Base-by-base conservation (phyloP, 1,284 basidiomycete species). In the Malassezia nana region DNA sequence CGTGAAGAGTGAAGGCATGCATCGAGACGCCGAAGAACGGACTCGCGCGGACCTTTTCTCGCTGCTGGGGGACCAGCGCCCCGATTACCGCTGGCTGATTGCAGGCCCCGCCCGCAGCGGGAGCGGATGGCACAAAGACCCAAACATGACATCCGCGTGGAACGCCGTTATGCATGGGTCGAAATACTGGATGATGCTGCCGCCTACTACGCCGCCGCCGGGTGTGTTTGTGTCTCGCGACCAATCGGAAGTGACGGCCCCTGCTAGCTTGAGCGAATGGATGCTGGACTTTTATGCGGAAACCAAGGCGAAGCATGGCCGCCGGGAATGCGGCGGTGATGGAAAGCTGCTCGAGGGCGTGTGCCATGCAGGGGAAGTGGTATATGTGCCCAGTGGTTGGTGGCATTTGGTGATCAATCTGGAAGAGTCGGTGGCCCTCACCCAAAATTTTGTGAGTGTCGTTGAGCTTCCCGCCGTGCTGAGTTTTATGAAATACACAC, bases 401-500 rank as follows among this genome's bases (percentile, higher is more conserved):
- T 62, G 60, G 70, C 71, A 63, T 62, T 60, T 63, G 28, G 68
- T 68, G 41, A 53, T 66, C 51, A 72, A 72, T 46, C 47, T 64
- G 25, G 58, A 62, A 10, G 52, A 51, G 43, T 66, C 57, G 4
- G 74, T 77, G 7, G 77, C 77, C 1, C 64, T 78, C 31, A 78
- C 77, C 6, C 77, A 78, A 57, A 78, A 78, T 63, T 78, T 76
- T 63, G 75, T 77, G 24, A 76, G 76, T 3, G 62, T 64, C 6
- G 55, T 64, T n/a, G 76, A 77, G 57, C 63, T 78, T 18, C 63
- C 66, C 2, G 56, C 63, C 22, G 76, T 77, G 30, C 63, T 78
- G 13, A 62, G 66, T 40, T 78, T 78, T 56, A 73, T 78, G 66
- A 69, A 72, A 41, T 64, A 76, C 60, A 69, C 71, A 35, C 60